A percentile compares a stretch with the other conserved stretches of the same genome.
These are phyloP conservation scores for Blastomyces gilchristii DNA, from an alignment of 2,329 filamentous ascomycete species.

Conservation along the genomic window DNA sequence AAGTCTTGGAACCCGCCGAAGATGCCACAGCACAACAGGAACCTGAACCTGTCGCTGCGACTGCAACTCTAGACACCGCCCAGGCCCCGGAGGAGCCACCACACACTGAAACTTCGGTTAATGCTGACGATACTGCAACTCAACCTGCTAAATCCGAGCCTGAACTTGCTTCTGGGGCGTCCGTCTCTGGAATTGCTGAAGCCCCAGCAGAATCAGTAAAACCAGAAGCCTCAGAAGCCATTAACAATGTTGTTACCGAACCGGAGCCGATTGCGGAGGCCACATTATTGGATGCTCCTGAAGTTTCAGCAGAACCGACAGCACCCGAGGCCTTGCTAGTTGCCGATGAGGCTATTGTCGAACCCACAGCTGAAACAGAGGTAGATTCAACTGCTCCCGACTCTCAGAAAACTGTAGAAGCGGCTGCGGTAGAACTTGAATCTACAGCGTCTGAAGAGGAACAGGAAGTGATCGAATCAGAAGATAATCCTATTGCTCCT, in stretches of 20 bases:
- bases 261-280: neutral
- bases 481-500: conserved; percentile 2
- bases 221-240: neutral
- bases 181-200: neutral
- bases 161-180: neutral
- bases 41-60: neutral
- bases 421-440: neutral
- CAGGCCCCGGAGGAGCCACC: neutral
- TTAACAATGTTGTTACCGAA: neutral
- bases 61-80: neutral
- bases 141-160: neutral
- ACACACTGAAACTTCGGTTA: neutral
- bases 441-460: neutral
- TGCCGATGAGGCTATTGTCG: neutral
- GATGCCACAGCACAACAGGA: neutral
- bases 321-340: neutral
- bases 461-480: neutral
- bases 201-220: neutral
- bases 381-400: neutral
- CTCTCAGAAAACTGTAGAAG: neutral
- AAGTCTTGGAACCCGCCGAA: neutral
- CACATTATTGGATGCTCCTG: neutral
- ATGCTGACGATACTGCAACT: neutral
- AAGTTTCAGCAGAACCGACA: neutral
- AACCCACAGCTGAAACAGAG: neutral